Evolutionary conservation across 2,329 filamentous ascomycete genomes (phyloP).

Genomic region (Grosmannia serpens): DNA sequence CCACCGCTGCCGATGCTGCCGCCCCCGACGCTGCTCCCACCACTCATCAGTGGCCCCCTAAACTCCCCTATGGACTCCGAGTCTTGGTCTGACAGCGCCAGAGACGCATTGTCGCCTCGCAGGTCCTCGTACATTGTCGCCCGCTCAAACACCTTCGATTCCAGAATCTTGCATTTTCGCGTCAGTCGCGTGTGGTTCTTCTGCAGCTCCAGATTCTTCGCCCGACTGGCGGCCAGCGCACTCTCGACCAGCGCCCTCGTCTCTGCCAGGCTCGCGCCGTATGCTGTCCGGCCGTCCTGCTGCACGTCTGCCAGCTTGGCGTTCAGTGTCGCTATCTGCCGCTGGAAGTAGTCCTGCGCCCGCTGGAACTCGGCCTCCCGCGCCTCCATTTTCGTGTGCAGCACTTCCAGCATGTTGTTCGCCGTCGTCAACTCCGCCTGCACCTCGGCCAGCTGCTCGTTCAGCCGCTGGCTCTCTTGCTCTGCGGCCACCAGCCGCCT

Average conservation of each 20-base stretch:
- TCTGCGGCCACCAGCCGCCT: constrained; percentile 48
- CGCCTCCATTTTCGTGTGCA: constrained; percentile 45
- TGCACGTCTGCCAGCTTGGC: constrained; percentile 29
- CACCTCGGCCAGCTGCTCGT: constrained; percentile 46
- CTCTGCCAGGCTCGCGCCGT: constrained; percentile 15
- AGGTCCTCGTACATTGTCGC: constrained; percentile 2
- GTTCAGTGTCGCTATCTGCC: constrained; percentile 36
- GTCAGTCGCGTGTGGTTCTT: constrained; percentile 37
- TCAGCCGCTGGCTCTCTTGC: constrained; percentile 51
- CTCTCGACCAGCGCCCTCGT: constrained; percentile 29
- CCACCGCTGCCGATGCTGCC: neutral
- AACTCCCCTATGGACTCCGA: constrained; percentile 24
- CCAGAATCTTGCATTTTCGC: constrained; percentile 39
- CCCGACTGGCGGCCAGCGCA: constrained; percentile 37
- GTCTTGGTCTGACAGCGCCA: constrained; percentile 18
- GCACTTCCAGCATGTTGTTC: constrained; percentile 44
- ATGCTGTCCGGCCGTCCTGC: constrained; percentile 7
- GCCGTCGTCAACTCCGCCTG: constrained; percentile 47
- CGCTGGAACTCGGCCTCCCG: constrained; percentile 35
- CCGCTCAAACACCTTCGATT: constrained; percentile 20
- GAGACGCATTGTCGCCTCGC: neutral
- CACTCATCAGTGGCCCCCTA: constrained; percentile 21
- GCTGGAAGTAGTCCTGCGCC: constrained; percentile 31
- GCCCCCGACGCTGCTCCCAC: constrained; percentile 19
- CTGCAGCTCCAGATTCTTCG: constrained; percentile 42